These are phyloP conservation scores for Fonsecaea monophora DNA, from an alignment of 2,329 filamentous ascomycete species.

Conservation along the genomic window DNA sequence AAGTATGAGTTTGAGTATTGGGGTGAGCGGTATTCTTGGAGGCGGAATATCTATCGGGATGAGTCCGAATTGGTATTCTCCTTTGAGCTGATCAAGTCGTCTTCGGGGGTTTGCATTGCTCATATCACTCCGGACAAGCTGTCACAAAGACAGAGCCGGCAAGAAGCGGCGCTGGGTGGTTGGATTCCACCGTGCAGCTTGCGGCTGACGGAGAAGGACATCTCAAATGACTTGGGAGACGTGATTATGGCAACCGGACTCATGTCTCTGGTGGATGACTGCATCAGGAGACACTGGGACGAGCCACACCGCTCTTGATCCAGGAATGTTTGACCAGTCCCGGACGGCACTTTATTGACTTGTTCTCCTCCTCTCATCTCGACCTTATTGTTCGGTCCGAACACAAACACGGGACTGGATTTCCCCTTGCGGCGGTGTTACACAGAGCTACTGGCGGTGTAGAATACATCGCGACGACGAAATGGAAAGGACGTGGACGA, in stretches of 20 bases:
- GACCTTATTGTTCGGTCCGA: slow-evolving; percentile 7
- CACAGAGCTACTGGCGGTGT: slow-evolving; percentile 30
- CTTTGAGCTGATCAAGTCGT: slow-evolving; percentile 78
- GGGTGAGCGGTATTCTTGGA: slow-evolving; percentile 86
- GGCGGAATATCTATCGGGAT: slow-evolving; percentile 72
- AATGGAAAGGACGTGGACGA: slow-evolving; percentile 15
- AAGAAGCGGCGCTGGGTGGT: slow-evolving; percentile 78
- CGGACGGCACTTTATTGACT: neutral
- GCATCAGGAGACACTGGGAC: slow-evolving; percentile 80
- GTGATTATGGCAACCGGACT: slow-evolving; percentile 90
- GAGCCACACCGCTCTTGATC: slow-evolving; percentile 42
- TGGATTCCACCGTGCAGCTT: slow-evolving; percentile 92
- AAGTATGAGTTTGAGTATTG: slow-evolving; percentile 97
- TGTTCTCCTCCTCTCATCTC: neutral
- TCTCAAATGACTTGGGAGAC: slow-evolving; percentile 65
- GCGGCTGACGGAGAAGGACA: slow-evolving; percentile 79
- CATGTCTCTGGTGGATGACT: slow-evolving; percentile 86
- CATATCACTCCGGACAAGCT: slow-evolving; percentile 84
- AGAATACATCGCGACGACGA: slow-evolving; percentile 18
- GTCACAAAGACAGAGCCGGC: slow-evolving; percentile 71
- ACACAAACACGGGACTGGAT: slow-evolving; percentile 18
- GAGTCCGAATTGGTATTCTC: slow-evolving; percentile 69
- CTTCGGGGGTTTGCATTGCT: slow-evolving; percentile 71
- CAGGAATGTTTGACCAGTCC: neutral
- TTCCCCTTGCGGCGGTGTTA: slow-evolving; percentile 29